Base-by-base conservation (phyloP, 768 basidiomycete genomes). In the Amanita rubescens region DNA sequence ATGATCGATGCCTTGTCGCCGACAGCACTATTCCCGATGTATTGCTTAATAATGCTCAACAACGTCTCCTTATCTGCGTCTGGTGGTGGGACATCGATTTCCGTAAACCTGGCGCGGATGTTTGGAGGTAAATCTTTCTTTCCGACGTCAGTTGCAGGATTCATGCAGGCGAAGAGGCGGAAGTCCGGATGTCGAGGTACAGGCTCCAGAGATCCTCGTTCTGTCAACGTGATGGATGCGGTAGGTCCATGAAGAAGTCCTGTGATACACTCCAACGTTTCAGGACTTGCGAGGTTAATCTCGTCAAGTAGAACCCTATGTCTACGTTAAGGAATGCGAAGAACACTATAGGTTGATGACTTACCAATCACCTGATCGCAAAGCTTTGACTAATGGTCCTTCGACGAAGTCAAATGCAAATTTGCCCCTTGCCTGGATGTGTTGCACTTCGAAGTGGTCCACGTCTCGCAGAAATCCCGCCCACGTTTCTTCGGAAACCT, bases 81-180 rank as follows among this genome's bases (percentile, higher is more conserved):
- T 3, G 95, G 94, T 3, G 94, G 80, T n/a, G 88, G 83, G 0
- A 97, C 94, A 64, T 94, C 93, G 51, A 98, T 82, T 66, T 98
- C 96, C 1, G 94, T 96, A 71, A 99, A 98, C 27, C 89, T 83
- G 9, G 87, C 81, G 33, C 94, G 84, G 46, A 98, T 89, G 61
- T 86, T 87, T 4, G 90, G 85, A 15, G 93, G 91, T 0, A 99
- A 83, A 62, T 98, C 95, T 62, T 94, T 96, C 74, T 98, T 99
- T 32, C 96, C 96, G 12, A 97, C 89, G 61, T 99, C 96, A 3
- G 94, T 99, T 0, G 96, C 96, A 4, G 96, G 96, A 64, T 99
- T 99, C 96, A 99, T 99, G 66, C 96, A 99, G 3, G 94, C 94
- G 62, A 98, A 98, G 4, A 98, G 76, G 17, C 95, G 88, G 73